phyloP scores from a whole-genome alignment of 1,284 basidiomycete species.

The Calocybe gambosa region DNA sequence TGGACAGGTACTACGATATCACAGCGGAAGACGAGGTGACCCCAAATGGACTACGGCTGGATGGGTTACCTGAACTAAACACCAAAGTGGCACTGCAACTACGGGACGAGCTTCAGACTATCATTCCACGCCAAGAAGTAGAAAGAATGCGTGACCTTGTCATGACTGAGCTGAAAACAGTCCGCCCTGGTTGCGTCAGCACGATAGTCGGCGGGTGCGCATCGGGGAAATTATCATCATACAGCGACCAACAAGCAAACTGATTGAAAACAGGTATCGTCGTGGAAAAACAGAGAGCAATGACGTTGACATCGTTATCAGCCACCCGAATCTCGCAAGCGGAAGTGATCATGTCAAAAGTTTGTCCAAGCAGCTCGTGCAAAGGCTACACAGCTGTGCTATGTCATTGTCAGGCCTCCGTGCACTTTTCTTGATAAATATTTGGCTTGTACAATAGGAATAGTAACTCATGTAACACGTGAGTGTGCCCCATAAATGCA shows the following conservation, averaged over 20 bases:
- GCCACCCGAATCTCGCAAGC: conserved; percentile 45
- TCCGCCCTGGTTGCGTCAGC: conserved; percentile 56
- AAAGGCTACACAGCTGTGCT: conserved; percentile 50
- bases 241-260: background rate
- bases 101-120: conserved; percentile 41
- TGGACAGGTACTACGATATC: conserved; percentile 60
- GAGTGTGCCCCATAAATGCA: conserved; percentile 22
- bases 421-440: background rate
- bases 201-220: conserved; percentile 69
- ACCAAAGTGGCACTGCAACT: conserved; percentile 48
- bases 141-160: conserved; percentile 59
- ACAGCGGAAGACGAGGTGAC: conserved; percentile 11
- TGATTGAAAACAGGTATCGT: conserved; percentile 48
- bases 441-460: conserved; percentile 31
- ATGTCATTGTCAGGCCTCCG: conserved; percentile 8
- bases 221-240: background rate
- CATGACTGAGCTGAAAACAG: conserved; percentile 45
- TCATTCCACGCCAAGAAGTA: conserved; percentile 63
- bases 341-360: conserved; percentile 40
- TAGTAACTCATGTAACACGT: conserved; percentile 69
- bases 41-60: conserved; percentile 10
- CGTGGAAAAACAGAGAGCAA: conserved; percentile 68
- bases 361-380: conserved; percentile 45
- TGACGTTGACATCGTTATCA: conserved; percentile 78
- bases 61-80: conserved; percentile 29